These are phyloP conservation scores for Suhomyces xylopsoci DNA, from an alignment of 805 yeast genomes.

Conservation along the genomic window DNA sequence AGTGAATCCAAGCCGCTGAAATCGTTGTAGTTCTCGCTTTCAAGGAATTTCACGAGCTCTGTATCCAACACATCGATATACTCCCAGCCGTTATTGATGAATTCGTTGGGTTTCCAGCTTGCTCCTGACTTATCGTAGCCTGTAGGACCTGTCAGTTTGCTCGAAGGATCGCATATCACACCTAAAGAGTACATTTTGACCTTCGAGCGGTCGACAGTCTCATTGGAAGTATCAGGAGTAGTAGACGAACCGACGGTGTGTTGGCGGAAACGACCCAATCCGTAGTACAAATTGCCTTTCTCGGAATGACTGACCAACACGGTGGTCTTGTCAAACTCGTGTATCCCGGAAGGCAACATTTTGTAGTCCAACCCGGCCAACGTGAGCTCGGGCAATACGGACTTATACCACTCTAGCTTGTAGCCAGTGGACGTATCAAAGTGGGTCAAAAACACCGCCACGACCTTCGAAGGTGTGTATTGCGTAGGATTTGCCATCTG, in stretches of 20 bases:
- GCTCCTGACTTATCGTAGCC: background rate
- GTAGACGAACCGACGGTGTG: conserved; percentile 2
- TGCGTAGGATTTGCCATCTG: background rate
- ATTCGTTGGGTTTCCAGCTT: conserved; percentile 40
- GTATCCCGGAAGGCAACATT: conserved; percentile 41
- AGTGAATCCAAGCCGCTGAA: conserved; percentile 16
- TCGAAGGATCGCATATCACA: conserved; percentile 46
- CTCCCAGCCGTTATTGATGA: conserved; percentile 43
- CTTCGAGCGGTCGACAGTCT: conserved; percentile 13
- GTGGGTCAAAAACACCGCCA: conserved; percentile 31
- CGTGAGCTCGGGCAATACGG: conserved; percentile 13
- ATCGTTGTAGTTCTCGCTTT: conserved; percentile 14
- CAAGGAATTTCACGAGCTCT: conserved; percentile 23
- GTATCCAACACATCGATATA: conserved; percentile 33
- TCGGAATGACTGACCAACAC: conserved; percentile 29
- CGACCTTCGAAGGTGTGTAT: conserved; percentile 22
- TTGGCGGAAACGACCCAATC: conserved; percentile 34
- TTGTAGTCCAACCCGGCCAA: conserved; percentile 38
- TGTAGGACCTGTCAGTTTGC: conserved; percentile 2
- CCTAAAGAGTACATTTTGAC: conserved; percentile 68
- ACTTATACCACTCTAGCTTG: conserved; percentile 34
- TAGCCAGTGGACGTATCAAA: conserved; percentile 38
- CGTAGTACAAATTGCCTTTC: conserved; percentile 27
- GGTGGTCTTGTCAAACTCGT: conserved; percentile 28
- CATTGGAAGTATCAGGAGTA: background rate